phyloP scores from a whole-genome alignment of 345 rosid genomes.

The Acer saccharum region DNA sequence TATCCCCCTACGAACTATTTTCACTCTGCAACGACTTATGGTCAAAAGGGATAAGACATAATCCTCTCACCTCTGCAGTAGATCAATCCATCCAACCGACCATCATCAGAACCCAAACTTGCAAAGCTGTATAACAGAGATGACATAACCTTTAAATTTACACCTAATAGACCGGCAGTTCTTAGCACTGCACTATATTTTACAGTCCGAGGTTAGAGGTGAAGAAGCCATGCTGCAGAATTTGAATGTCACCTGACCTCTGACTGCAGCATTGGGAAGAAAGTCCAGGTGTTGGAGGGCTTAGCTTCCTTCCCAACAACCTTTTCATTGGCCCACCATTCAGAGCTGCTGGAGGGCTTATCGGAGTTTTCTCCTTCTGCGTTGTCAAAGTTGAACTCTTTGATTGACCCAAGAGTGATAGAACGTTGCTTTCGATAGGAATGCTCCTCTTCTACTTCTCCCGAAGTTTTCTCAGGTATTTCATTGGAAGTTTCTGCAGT shows the following conservation, averaged over 20 bases:
- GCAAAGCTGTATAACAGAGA: slow-evolving; percentile 16
- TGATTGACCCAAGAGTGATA: slow-evolving; percentile 68
- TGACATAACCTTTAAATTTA: slow-evolving; percentile 22
- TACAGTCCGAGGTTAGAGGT: neutral
- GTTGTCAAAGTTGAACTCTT: slow-evolving; percentile 87
- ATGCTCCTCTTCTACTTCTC: slow-evolving; percentile 56
- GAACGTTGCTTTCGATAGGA: slow-evolving; percentile 55
- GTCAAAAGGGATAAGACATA: slow-evolving; percentile 18
- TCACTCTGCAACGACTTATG: slow-evolving; percentile 18
- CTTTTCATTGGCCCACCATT: slow-evolving; percentile 92
- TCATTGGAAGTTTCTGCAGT: slow-evolving; percentile 32
- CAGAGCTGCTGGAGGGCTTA: slow-evolving; percentile 51
- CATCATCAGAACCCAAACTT: slow-evolving; percentile 18
- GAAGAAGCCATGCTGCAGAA: slow-evolving; percentile 13
- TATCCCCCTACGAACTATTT: slow-evolving; percentile 35
- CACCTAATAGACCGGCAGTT: slow-evolving; percentile 23
- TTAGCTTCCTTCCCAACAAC: slow-evolving; percentile 64
- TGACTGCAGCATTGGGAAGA: slow-evolving; percentile 85
- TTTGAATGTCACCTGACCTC: slow-evolving; percentile 53
- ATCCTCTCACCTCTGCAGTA: slow-evolving; percentile 22
- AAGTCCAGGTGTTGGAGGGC: slow-evolving; percentile 69
- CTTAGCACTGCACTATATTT: slow-evolving; percentile 16
- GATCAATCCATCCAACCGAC: slow-evolving; percentile 1
- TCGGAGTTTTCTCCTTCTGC: slow-evolving; percentile 50
- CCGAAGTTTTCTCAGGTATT: slow-evolving; percentile 32